Evolutionary conservation across 345 rosid genomes (phyloP).

Genomic region (Euclidium syriacum): DNA sequence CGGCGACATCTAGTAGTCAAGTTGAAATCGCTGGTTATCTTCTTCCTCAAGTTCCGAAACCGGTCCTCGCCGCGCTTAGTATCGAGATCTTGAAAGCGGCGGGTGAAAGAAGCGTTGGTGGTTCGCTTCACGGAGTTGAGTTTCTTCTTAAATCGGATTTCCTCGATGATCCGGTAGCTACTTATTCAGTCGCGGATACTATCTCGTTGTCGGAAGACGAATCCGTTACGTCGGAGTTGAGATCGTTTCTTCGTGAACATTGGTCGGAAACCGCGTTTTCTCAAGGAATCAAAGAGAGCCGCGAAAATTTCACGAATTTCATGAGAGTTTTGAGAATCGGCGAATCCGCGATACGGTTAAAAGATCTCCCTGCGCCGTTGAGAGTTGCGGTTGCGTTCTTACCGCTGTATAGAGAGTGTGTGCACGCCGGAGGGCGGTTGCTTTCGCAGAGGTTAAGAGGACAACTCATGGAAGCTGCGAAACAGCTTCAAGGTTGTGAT

Average conservation of each 20-base stretch:
- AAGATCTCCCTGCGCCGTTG: slow-evolving; percentile 73
- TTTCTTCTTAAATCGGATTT: slow-evolving; percentile 84
- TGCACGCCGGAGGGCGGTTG: slow-evolving; percentile 51
- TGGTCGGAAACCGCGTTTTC: slow-evolving; percentile 91
- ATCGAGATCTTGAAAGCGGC: slow-evolving; percentile 91
- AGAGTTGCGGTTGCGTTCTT: slow-evolving; percentile 76
- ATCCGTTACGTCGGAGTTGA: slow-evolving; percentile 66
- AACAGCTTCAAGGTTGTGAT: slow-evolving; percentile 60
- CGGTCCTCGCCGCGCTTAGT: slow-evolving; percentile 86
- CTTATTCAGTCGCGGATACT: slow-evolving; percentile 81
- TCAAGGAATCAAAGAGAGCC: slow-evolving; percentile 69
- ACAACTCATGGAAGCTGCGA: slow-evolving; percentile 72
- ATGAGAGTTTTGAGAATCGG: slow-evolving; percentile 65
- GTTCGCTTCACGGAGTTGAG: slow-evolving; percentile 87
- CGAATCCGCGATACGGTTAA: slow-evolving; percentile 60
- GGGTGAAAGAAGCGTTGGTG: slow-evolving; percentile 89
- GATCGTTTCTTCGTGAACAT: slow-evolving; percentile 61
- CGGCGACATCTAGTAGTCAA: slow-evolving; percentile 94
- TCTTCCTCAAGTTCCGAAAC: slow-evolving; percentile 84
- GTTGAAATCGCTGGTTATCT: slow-evolving; percentile 78
- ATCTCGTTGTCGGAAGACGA: slow-evolving; percentile 84
- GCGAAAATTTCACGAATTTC: slow-evolving; percentile 59
- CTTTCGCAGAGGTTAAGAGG: slow-evolving; percentile 78
- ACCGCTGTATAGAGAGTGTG: slow-evolving; percentile 78
- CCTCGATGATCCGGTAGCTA: slow-evolving; percentile 75